Evolutionary conservation across 495 filamentous ascomycete genomes (phyloP).

Genomic region (Trichoderma gamsii): DNA sequence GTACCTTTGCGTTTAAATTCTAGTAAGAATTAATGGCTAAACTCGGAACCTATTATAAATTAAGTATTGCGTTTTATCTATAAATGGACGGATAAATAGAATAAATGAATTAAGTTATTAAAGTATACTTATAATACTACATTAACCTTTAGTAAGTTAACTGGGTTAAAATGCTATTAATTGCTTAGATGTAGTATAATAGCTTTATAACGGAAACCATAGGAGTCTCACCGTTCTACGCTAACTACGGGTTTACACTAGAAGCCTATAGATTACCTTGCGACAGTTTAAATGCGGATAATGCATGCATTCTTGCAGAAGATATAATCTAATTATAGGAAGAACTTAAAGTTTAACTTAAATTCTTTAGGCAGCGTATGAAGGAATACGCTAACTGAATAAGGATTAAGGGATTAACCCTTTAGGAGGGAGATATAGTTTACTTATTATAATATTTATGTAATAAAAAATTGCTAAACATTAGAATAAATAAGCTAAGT

Average conservation of each 20-base stretch:
- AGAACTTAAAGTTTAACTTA: slow-evolving; percentile 20
- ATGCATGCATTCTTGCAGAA: slow-evolving; percentile 19
- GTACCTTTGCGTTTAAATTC: neutral
- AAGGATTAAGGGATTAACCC: no score
- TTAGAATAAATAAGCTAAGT: slow-evolving; percentile 29
- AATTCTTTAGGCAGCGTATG: slow-evolving; percentile 21
- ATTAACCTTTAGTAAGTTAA: no score
- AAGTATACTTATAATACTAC: slow-evolving; percentile 10
- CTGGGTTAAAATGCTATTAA: no score
- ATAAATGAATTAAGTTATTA: slow-evolving; percentile 7
- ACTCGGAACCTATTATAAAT: slow-evolving; percentile 19
- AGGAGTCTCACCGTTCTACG: no score
- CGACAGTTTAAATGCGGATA: slow-evolving; percentile 17
- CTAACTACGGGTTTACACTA: no score
- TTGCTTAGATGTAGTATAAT: no score
- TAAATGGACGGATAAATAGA: slow-evolving; percentile 15
- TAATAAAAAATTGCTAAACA: slow-evolving; percentile 24
- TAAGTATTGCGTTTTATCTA: slow-evolving; percentile 19
- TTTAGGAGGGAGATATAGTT: no score
- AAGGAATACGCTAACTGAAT: slow-evolving; percentile 22
- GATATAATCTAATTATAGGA: slow-evolving; percentile 19
- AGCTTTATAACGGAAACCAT: no score
- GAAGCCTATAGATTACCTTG: no score
- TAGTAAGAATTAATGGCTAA: neutral
- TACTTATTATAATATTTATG: slow-evolving; percentile 25